Evolutionary conservation across 2,329 filamentous ascomycete species (phyloP), one percentile per base, ranked within the genome.

Genomic region (Arthroderma sp.): DNA sequence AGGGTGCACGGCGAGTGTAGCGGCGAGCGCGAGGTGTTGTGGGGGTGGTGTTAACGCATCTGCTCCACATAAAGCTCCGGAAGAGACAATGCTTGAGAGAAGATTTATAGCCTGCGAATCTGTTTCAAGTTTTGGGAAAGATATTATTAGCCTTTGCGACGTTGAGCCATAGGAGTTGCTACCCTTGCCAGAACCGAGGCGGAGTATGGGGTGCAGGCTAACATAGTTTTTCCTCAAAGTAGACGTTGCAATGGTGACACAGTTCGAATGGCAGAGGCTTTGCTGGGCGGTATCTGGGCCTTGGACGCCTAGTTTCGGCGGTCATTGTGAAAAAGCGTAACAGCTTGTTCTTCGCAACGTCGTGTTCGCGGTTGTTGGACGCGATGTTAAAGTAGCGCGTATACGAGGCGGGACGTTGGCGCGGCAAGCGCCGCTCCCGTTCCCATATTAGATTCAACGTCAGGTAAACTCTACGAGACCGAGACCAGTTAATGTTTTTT

Each of bases 1-100:
- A 0, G 89, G 89, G 56, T 94, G 86, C 9, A 91, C 75, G n/a
- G 81, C 64, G n/a, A 95, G 69, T 1, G 86, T 91, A 37, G 74
- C 78, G n/a, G 87, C 73, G 6, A 95, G 69, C 5, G 84, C 80
- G 27, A 96, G 69, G 51, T 89, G 80, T 46, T 77, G 75, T 0
- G 82, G 72, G 2, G 83, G 77, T 1, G 89, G 84, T 11, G 86
- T 65, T 47, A 74, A 75, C 7, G 75, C 74, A 1, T 77, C 68
- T 30, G 64, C 65, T 7, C 57, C 56, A 62, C 56, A 59, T 56
- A 56, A 49, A 33, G 55, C 59, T 2, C 58, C 58, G 5, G 54
- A 58, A 32, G 56, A 54, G 9, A 65, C 48, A 32, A 61, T 58
- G 47, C 63, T 62, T 29, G 73, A 72, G 33, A 89, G 69, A 1